Evolutionary conservation across 2,329 filamentous ascomycete species (phyloP).

Genomic region (Acrodontium crateriforme): DNA sequence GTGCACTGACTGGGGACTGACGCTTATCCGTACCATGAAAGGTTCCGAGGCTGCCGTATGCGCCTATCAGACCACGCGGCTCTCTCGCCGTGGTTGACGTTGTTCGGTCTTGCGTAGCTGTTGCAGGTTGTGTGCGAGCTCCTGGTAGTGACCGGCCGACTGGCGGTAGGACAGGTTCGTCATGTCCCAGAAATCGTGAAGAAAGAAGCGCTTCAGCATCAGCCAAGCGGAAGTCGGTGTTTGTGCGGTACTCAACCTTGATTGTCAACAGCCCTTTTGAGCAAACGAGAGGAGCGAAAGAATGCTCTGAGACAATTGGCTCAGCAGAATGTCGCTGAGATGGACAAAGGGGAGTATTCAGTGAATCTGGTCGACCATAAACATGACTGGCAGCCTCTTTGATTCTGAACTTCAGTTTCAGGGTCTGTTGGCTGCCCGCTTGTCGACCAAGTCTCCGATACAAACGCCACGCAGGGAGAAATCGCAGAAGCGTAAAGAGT

Average conservation of each 20-base stretch:
- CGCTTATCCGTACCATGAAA: constrained; percentile 18
- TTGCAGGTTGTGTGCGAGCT: constrained; percentile 34
- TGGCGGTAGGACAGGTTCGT: constrained; percentile 40
- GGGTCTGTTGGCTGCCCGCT: constrained; percentile 41
- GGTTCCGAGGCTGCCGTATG: constrained; percentile 21
- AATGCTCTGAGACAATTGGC: constrained; percentile 53
- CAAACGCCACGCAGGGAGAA: constrained; percentile 79
- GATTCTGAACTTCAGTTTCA: constrained; percentile 73
- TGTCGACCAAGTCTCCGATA: constrained; percentile 60
- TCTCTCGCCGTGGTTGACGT: constrained; percentile 2
- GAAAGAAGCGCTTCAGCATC: constrained; percentile 83
- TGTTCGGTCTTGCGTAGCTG: constrained; percentile 2
- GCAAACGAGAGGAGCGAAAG: constrained; percentile 72
- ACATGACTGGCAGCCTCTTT: constrained; percentile 40
- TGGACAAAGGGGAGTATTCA: constrained; percentile 58
- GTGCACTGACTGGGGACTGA: constrained; percentile 16
- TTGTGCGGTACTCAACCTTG: constrained; percentile 69
- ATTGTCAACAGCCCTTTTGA: constrained; percentile 74
- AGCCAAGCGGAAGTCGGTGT: constrained; percentile 82
- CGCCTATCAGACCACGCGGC: constrained; percentile 11
- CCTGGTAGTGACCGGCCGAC: constrained; percentile 16
- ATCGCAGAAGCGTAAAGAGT: constrained; percentile 66
- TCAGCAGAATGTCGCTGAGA: constrained; percentile 32
- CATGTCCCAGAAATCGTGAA: constrained; percentile 82
- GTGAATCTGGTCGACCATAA: constrained; percentile 46